Base-by-base conservation (phyloP, 371 early-diverging fungal species). In the Mortierella polycephala region DNA sequence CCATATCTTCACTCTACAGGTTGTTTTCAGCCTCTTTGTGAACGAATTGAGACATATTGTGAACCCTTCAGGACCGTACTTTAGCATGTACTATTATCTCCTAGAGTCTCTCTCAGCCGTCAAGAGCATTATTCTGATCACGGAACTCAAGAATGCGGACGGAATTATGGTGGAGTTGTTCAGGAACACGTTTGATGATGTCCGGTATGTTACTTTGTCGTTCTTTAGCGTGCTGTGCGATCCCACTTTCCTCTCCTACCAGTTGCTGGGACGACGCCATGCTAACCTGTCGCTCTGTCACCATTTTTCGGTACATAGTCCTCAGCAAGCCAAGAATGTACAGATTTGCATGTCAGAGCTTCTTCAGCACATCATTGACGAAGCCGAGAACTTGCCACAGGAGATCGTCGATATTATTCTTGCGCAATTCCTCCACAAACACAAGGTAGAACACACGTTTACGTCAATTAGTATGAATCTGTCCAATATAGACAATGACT, bases 31-130 rank as follows among this genome's bases (percentile, higher is more conserved):
- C 30, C 87, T 96, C 47, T 96, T 97, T 83, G 84, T 92, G 42
- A 75, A 81, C 44, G 93, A 96, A 61, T 82, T 98, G 14, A 80
- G 85, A 60, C 79, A 86, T 57, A 75, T 96, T n/a, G 81, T 81
- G 23, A 84, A 91, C 57, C 62, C 84, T 8, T 70, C 84, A 40
- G 77, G 87, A 54, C 84, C 91, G 18, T 90, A 92, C 74, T 95
- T 90, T 69, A 81, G 83, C 41, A 83, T 87, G 57, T 89, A 94
- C 63, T 93, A 89, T 66, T 95, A 96, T 65, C 87, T 97, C 14
- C 87, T 98, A 49, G 96, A 96, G 69, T 93, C 92, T 58, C 86
- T 98, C 39, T 89, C 95, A 0, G 92, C 89, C 1, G 94, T 96
- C 44, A 95, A 93, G 75, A 92, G 91, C 50, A 88, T 96, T 53